Base-by-base conservation (phyloP, 2,329 filamentous ascomycete genomes). In the Sporothrix brasiliensis region DNA sequence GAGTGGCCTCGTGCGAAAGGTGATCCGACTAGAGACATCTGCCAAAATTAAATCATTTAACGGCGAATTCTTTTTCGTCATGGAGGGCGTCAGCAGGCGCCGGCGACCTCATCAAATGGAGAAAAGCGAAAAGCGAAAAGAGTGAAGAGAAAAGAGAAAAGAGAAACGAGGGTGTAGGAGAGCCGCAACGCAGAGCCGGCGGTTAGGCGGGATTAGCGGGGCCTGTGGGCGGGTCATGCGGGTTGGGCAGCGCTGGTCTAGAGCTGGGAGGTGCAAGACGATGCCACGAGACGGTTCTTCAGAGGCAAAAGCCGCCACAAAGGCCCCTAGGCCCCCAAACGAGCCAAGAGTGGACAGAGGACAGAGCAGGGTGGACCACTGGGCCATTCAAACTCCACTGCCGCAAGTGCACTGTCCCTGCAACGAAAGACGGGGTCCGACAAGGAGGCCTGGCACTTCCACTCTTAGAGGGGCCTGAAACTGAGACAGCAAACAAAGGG, bases 51-150 rank as follows among this genome's bases (percentile, higher is more conserved):
- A 61, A 58, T 50, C 52, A 69, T 61, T 68, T 39, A 41, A 69
- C 41, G 67, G 67, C 63, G 39, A 69, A 69, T 69, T 69, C 54
- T 41, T 52, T 52, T 61, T 60, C 54, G 67, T 68, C 66, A 49
- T n/a, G 14, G 16, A 6, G 16, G 47, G 47, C 47, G 47, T 49
- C 47, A 50, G 49, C 11, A 44, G 41, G 34, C n/a, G 24, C 14
- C 13, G 14, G 53, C 24, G 53, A 47, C 44, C 30, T 16, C 41
- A 49, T 21, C 39, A n/a, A 27, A 54, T 14, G 61, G 9, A 54
- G 30, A 41, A 44, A n/a, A 19, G 19, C 49, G 30, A 44, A 34
- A 19, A 47, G n/a, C 21, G 24, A 24, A 24, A 24, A 24, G 24
- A 24, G 24, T 1, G 2, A 24, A 19, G 19, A 49, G 30, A 44